phyloP scores from a whole-genome alignment of 2,329 filamentous ascomycete species.

The Achaetomium macrosporum region DNA sequence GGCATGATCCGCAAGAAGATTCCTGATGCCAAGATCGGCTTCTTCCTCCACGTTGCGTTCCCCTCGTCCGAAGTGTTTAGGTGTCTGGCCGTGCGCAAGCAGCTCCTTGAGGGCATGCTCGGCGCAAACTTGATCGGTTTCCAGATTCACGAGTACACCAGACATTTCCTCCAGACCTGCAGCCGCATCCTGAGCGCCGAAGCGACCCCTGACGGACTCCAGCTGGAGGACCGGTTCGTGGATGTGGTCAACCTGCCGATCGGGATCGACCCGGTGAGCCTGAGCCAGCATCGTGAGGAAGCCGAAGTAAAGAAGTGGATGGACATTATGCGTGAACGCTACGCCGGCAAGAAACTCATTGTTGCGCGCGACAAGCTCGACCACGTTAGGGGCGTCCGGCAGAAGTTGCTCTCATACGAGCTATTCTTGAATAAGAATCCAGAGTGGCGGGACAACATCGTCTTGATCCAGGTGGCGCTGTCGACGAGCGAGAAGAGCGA shows the following conservation, averaged over 20 bases:
- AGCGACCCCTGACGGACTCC: conserved; percentile 78
- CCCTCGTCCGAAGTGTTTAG: conserved; percentile 95
- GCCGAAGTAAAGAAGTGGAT: conserved; percentile 74
- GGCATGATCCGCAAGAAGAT: conserved; percentile 84
- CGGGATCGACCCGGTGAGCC: conserved; percentile 77
- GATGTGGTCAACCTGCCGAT: conserved; percentile 82
- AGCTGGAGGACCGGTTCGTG: conserved; percentile 88
- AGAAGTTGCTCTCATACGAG: conserved; percentile 89
- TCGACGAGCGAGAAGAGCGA: conserved; percentile 85
- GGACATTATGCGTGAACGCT: conserved; percentile 71
- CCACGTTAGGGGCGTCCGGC: conserved; percentile 82
- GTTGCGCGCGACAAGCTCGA: conserved; percentile 93
- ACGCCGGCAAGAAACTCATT: conserved; percentile 82
- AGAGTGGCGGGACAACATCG: conserved; percentile 79
- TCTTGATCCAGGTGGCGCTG: conserved; percentile 89
- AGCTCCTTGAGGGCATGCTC: conserved; percentile 86
- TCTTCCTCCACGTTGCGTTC: conserved; percentile 93
- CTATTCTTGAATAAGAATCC: conserved; percentile 92
- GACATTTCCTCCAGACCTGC: conserved; percentile 94
- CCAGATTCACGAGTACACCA: conserved; percentile 86
- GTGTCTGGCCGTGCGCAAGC: conserved; percentile 78
- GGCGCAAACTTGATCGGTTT: conserved; percentile 91
- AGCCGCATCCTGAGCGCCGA: conserved; percentile 87
- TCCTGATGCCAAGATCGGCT: conserved; percentile 89
- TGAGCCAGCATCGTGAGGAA: conserved; percentile 65